phyloP scores from a whole-genome alignment of 148 eudicot genomes.

The Arctostaphylos glauca region DNA sequence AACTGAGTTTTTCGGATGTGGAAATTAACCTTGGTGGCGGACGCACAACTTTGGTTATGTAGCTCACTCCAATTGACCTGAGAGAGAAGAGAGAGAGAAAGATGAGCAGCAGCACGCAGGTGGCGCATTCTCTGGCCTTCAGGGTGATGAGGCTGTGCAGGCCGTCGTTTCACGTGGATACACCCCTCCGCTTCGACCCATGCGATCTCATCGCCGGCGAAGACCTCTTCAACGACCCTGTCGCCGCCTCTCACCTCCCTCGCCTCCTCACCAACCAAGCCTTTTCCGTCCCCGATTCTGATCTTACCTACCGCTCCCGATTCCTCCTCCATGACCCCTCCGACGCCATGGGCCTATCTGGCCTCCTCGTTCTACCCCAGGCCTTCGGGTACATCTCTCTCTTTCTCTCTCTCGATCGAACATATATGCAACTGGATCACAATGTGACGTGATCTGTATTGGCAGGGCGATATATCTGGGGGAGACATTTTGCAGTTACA shows the following conservation, averaged over 20 bases:
- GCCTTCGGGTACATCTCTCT: slow-evolving; percentile 62
- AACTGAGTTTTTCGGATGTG: too few relatives aligned
- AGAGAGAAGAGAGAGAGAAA: slow-evolving; percentile 18
- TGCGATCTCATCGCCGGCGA: slow-evolving; percentile 82
- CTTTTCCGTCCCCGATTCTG: slow-evolving; percentile 27
- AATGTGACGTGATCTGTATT: slow-evolving; percentile 14
- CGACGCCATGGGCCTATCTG: slow-evolving; percentile 74
- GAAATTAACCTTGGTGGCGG: too few relatives aligned
- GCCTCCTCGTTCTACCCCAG: slow-evolving; percentile 92
- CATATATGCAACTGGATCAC: neutral
- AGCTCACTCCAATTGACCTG: neutral
- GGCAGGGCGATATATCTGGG: slow-evolving; percentile 93
- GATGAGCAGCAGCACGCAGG: slow-evolving; percentile 37
- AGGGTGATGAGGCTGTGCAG: slow-evolving; percentile 90
- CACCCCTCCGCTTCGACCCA: slow-evolving; percentile 79
- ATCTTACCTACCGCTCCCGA: slow-evolving; percentile 62
- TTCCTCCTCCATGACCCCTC: slow-evolving; percentile 58
- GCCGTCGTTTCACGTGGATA: slow-evolving; percentile 80
- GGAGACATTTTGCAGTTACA: slow-evolving; percentile 96
- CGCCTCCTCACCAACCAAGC: slow-evolving; percentile 35
- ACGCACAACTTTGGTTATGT: too few relatives aligned
- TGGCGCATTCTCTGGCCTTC: slow-evolving; percentile 80
- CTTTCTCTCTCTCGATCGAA: neutral
- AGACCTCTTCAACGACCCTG: slow-evolving; percentile 59
- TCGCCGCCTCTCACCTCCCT: slow-evolving; percentile 39